Evolutionary conservation across 257 asterid genomes (phyloP).

Genomic region (Orobanche coerulescens): DNA sequence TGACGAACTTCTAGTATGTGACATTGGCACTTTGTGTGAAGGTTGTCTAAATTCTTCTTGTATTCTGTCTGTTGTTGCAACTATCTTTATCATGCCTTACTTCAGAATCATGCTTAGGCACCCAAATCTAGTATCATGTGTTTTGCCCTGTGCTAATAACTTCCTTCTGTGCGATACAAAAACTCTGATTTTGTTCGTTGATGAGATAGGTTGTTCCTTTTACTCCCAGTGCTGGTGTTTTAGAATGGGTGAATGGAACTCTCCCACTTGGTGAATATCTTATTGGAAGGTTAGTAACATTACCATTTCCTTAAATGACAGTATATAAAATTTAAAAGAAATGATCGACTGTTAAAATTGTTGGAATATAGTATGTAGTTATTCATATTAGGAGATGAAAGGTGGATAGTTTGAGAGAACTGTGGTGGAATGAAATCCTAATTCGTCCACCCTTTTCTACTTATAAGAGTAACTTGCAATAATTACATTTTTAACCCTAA

Average conservation of each 20-base stretch:
- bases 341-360: conserved; percentile 20
- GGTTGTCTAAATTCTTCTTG: not conserved
- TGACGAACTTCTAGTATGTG: not conserved
- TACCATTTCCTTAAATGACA: conserved; percentile 14
- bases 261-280: conserved; percentile 96
- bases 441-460: too few species aligned
- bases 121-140: conserved; percentile 10
- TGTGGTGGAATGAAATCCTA: too few species aligned
- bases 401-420: too few species aligned
- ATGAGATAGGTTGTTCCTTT: conserved; percentile 83
- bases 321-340: conserved; percentile 4
- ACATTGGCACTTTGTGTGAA: not conserved
- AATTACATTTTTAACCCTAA: too few species aligned
- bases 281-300: conserved; percentile 59
- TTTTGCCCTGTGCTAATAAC: conserved; percentile 8
- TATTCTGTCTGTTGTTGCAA: not conserved
- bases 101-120: not conserved
- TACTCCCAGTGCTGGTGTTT: conserved; percentile 99
- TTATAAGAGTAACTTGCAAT: too few species aligned
- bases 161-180: conserved; percentile 12
- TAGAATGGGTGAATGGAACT: conserved; percentile 98
- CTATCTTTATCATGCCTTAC: not conserved
- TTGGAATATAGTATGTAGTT: too few species aligned
- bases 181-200: conserved; percentile 12
- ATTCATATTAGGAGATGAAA: too few species aligned